phyloP scores from a whole-genome alignment of 2,329 filamentous ascomycete species.

The Mycosphaerella arachidis region DNA sequence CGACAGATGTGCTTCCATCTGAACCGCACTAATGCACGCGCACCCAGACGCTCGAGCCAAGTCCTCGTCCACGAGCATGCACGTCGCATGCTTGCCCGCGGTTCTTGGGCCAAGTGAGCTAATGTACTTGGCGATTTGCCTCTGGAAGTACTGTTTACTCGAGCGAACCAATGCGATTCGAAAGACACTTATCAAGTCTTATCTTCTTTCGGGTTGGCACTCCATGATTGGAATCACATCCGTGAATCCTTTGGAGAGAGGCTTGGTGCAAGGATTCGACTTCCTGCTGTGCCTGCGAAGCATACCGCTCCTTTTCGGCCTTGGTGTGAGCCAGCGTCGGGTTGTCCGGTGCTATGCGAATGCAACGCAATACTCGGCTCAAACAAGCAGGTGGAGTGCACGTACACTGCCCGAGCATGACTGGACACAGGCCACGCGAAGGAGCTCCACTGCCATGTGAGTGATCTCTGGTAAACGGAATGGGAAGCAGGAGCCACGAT shows the following conservation, averaged over 20 bases:
- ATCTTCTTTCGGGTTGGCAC: constrained; percentile 15
- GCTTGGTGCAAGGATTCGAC: neutral
- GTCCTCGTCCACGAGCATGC: neutral
- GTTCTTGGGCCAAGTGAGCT: neutral
- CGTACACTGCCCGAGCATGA: neutral
- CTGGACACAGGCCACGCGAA: neutral
- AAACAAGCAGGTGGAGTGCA: neutral
- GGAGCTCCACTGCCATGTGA: neutral
- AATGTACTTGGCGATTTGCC: constrained; percentile 5
- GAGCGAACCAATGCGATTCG: constrained; percentile 13
- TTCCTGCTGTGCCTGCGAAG: neutral
- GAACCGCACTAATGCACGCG: neutral
- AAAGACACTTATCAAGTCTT: constrained; percentile 15
- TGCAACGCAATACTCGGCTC: neutral
- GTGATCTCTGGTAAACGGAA: neutral
- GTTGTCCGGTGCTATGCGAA: neutral
- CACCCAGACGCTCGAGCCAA: constrained; percentile 6
- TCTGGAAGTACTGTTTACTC: neutral
- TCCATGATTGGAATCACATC: constrained; percentile 16
- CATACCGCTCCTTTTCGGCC: neutral
- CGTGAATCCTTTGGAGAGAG: constrained; percentile 11
- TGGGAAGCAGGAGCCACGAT: neutral
- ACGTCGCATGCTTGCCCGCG: constrained; percentile 3
- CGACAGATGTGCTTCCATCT: neutral
- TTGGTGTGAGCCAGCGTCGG: neutral